Evolutionary conservation across 129 eudicot species (phyloP).

Genomic region (Calendula officinalis): DNA sequence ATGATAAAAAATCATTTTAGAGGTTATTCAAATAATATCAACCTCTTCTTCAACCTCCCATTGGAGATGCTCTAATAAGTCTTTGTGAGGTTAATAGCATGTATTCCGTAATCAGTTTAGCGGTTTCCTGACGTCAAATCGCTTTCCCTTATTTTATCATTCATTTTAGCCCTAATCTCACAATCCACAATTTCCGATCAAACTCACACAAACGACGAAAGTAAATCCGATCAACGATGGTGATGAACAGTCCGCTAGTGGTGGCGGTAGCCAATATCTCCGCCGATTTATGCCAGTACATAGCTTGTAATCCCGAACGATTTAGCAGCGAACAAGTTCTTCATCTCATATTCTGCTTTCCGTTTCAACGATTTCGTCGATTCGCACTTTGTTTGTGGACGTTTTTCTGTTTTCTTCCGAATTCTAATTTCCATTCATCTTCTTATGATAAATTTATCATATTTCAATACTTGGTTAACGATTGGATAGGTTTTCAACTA

Average conservation of each 20-base stretch:
- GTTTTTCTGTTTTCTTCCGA: constrained; percentile 63
- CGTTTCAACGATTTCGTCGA: constrained; percentile 75
- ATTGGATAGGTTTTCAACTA: no score
- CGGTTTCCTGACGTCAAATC: constrained; percentile 29
- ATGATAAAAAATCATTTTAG: no score
- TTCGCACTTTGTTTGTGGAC: constrained; percentile 71
- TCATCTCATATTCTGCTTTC: constrained; percentile 73
- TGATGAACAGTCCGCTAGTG: constrained; percentile 67
- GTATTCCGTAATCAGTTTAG: constrained; percentile 4
- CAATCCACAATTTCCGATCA: constrained; percentile 3
- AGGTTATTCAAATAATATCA: no score
- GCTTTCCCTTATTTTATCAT: constrained; percentile 9
- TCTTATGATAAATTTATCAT: no score
- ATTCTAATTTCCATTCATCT: constrained; percentile 26
- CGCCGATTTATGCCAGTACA: constrained; percentile 77
- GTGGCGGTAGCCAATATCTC: constrained; percentile 70
- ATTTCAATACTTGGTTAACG: no score
- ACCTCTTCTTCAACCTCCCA: no score
- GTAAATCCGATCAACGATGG: constrained; percentile 40
- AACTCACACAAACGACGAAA: no score
- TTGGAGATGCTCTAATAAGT: no score
- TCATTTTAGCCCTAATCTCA: constrained; percentile 21
- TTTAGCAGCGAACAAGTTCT: constrained; percentile 66
- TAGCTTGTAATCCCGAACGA: constrained; percentile 86
- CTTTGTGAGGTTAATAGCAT: no score